Evolutionary conservation across 73 alveolate genomes (phyloP).

Genomic region (Paraurostyla sp.): DNA sequence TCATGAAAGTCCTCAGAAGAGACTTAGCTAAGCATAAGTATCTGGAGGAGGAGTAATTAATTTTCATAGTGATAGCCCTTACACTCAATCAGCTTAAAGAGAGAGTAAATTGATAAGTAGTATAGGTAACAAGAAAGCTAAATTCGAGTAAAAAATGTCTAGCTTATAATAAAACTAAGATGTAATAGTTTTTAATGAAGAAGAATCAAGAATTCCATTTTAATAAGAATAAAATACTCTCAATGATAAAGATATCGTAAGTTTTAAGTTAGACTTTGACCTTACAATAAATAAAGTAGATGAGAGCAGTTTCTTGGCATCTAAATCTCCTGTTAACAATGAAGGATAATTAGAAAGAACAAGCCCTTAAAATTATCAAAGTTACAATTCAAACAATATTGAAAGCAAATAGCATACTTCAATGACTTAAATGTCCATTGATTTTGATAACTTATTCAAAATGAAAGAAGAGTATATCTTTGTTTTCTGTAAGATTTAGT

Average conservation of each 20-base stretch:
- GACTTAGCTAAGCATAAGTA: not conserved
- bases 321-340: too few species aligned
- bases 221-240: not conserved
- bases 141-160: too few species aligned
- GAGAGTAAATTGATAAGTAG: not conserved
- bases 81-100: not conserved
- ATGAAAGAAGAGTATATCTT: conserved; percentile 51
- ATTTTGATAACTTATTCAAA: conserved; percentile 24
- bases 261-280: conserved; percentile 13
- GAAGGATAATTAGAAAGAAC: too few species aligned
- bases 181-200: not conserved
- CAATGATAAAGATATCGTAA: not conserved
- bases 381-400: not conserved
- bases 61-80: not conserved
- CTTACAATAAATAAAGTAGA: not conserved
- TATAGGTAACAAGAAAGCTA: too few species aligned
- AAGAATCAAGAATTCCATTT: not conserved
- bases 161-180: too few species aligned
- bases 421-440: not conserved
- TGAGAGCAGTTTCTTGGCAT: not conserved
- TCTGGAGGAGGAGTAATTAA: not conserved
- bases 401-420: not conserved
- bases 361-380: too few species aligned
- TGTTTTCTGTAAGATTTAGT: conserved; percentile 19
- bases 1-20: conserved; percentile 28